A percentile compares a stretch with the other conserved stretches of the same genome.
phyloP scores from a whole-genome alignment of 2,329 filamentous ascomycete species.

The Cladosporium cucumerinum region DNA sequence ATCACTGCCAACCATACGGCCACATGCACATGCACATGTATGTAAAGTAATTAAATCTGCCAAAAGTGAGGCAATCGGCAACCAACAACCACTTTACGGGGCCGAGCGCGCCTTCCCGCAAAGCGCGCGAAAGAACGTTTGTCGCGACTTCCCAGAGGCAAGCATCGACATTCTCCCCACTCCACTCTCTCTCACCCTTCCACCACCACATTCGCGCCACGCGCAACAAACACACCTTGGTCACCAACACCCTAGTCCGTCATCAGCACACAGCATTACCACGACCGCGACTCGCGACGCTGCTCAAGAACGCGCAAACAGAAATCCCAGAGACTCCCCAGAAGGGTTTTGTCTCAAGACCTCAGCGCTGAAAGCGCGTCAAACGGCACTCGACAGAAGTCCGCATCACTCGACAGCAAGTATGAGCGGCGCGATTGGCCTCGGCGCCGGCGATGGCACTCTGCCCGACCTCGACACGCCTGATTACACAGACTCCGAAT shows the following conservation, averaged over 20 bases:
- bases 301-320: constrained; percentile 5
- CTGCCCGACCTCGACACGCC: constrained; percentile 53
- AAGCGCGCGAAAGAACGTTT: not conserved
- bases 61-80: not conserved
- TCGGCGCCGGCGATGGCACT: constrained; percentile 32
- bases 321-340: not conserved
- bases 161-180: constrained; percentile 1
- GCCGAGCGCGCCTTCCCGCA: constrained; percentile 2
- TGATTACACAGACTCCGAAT: constrained; percentile 65
- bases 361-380: constrained; percentile 11
- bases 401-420: not conserved
- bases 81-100: constrained; percentile 1
- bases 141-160: constrained; percentile 5
- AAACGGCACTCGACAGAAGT: not conserved
- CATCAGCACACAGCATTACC: constrained; percentile 3
- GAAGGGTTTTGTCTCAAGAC: not conserved
- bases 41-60: not conserved
- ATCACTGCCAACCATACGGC: not conserved
- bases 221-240: not conserved
- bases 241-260: not conserved
- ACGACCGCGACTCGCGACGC: not conserved
- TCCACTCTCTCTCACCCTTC: not conserved
- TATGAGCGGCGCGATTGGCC: constrained; percentile 8
- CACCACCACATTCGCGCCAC: not conserved
- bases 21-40: not conserved